Evolutionary conservation across 176 grass and related monocot genomes (phyloP).

Genomic region (Cenchrus americanus): DNA sequence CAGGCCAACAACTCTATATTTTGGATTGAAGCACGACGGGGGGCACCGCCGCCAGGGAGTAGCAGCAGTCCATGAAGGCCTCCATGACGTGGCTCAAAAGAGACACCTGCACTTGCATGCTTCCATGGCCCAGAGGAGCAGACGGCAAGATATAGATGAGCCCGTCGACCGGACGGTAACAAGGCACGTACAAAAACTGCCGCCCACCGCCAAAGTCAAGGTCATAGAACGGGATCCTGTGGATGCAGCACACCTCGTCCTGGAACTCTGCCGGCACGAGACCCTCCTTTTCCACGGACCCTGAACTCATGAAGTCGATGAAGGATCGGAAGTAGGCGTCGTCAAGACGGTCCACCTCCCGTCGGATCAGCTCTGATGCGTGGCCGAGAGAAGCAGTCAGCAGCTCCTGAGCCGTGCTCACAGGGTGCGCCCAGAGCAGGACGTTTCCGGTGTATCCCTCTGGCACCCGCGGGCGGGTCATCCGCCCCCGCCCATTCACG

Average conservation of each 20-base stretch:
- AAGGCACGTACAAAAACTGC: background rate
- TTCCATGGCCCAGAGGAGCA: background rate
- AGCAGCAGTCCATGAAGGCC: background rate
- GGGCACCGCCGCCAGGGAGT: background rate
- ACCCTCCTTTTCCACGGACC: background rate
- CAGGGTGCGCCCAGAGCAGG: background rate
- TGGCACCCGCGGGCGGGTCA: background rate
- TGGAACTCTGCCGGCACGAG: background rate
- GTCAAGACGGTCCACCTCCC: background rate
- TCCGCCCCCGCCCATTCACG: background rate
- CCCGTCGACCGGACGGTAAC: background rate
- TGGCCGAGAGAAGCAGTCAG: background rate
- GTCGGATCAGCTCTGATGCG: background rate
- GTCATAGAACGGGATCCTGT: background rate
- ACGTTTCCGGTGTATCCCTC: background rate
- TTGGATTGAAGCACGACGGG: no score
- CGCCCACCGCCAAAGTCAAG: background rate
- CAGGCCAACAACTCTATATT: no score
- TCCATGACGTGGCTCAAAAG: background rate
- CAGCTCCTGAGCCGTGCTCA: background rate
- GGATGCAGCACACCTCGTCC: background rate
- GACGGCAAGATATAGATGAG: background rate
- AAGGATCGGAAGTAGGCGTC: slow-evolving; percentile 15
- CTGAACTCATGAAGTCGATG: background rate
- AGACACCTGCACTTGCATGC: background rate